Conservation (phyloP, 73 alveolate genomes). For the Diophrys sp. region DNA sequence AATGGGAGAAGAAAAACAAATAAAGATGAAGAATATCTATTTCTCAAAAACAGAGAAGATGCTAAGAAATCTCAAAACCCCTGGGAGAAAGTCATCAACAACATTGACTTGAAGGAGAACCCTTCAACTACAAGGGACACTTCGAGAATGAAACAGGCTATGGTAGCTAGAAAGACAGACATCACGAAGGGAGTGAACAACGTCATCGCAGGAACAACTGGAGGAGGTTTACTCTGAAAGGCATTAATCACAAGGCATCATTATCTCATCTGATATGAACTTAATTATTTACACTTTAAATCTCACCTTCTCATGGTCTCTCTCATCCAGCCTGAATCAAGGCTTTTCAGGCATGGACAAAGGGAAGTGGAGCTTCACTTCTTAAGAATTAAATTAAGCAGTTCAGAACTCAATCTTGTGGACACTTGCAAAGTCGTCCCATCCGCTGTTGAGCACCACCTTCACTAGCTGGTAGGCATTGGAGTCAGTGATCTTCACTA, state of each 20-base stretch:
- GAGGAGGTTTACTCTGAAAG: not conserved
- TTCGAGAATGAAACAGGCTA: conserved; percentile 37
- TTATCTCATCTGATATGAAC: no score
- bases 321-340: no score
- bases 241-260: no score
- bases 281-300: no score
- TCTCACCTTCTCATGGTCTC: no score
- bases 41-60: conserved; percentile 4
- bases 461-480: conserved; percentile 4
- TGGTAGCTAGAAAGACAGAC: conserved; percentile 45
- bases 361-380: no score
- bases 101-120: conserved; percentile 26
- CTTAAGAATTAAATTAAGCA: no score
- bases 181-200: conserved; percentile 11
- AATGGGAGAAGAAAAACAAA: conserved; percentile 5
- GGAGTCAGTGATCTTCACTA: not conserved
- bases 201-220: not conserved
- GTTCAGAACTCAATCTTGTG: conserved; percentile 25
- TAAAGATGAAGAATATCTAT: conserved; percentile 21
- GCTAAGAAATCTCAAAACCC: conserved; percentile 22
- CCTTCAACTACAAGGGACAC: conserved; percentile 26
- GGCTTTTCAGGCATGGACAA: no score
- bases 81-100: conserved; percentile 37
- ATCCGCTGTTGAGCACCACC: conserved; percentile 38
- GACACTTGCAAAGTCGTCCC: conserved; percentile 53